phyloP scores from a whole-genome alignment of 306 rosid genomes.

The Benincasa hispida region DNA sequence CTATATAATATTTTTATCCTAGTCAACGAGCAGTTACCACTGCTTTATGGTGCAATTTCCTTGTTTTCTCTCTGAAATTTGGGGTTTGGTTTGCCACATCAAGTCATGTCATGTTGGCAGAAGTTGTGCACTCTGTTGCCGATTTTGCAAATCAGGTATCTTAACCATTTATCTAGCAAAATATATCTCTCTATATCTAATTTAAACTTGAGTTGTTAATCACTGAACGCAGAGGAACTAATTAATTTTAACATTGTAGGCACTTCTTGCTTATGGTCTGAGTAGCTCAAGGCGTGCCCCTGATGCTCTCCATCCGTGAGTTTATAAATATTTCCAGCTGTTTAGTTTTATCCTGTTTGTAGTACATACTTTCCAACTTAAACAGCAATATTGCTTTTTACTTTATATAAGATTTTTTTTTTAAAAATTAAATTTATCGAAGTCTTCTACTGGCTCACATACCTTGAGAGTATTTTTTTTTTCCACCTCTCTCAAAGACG shows the following conservation, averaged over 20 bases:
- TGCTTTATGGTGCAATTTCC: constrained; percentile 96
- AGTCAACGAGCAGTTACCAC: constrained; percentile 94
- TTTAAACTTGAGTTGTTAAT: constrained; percentile 6
- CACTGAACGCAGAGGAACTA: constrained; percentile 21
- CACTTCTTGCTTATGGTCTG: constrained; percentile 91
- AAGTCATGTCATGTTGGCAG: constrained; percentile 93
- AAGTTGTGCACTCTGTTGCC: constrained; percentile 80
- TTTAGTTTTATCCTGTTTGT: background rate
- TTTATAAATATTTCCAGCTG: constrained; percentile 9
- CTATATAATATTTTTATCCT: constrained; percentile 11
- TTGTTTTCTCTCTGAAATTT: constrained; percentile 93
- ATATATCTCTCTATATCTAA: background rate
- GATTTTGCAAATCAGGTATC: constrained; percentile 94
- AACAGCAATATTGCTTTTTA: background rate
- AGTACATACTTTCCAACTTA: background rate
- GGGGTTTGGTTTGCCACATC: constrained; percentile 76
- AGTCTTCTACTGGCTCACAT: background rate
- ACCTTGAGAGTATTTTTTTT: background rate
- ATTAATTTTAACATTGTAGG: constrained; percentile 44
- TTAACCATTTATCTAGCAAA: background rate
- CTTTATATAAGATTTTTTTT: background rate
- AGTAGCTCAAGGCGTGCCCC: constrained; percentile 98
- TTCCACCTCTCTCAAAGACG: background rate
- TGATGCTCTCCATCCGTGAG: constrained; percentile 97
- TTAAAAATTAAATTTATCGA: background rate